These are phyloP conservation scores for Ceratonia siliqua DNA, from an alignment of 306 rosid species.

Conservation along the genomic window DNA sequence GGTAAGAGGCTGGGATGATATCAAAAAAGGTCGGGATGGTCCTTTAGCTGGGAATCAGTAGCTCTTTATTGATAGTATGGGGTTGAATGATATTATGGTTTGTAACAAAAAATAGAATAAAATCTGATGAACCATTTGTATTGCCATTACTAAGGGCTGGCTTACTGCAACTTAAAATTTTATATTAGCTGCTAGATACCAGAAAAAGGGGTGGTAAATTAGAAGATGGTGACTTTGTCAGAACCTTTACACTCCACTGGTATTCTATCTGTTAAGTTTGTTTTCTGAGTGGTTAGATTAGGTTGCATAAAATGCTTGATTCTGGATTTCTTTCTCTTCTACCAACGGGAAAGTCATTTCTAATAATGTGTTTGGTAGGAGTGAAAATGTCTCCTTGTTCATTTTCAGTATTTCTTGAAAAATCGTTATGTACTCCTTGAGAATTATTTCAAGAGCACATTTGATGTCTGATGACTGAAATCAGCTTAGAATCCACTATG, in stretches of 20 bases:
- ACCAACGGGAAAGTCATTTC: not conserved
- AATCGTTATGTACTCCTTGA: no score
- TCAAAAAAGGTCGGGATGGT: slow-evolving; percentile 62
- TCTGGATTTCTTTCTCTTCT: slow-evolving; percentile 3
- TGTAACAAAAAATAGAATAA: slow-evolving; percentile 33
- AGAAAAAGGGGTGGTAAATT: not conserved
- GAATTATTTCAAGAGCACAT: no score
- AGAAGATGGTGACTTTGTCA: slow-evolving; percentile 4
- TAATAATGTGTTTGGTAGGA: not conserved
- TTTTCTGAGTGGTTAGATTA: not conserved
- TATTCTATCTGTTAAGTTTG: not conserved
- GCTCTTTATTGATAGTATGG: slow-evolving; percentile 6
- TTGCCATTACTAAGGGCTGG: slow-evolving; percentile 17
- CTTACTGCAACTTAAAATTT: slow-evolving; percentile 26
- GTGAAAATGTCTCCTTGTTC: not conserved
- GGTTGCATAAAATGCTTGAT: not conserved
- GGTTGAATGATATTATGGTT: slow-evolving; percentile 1
- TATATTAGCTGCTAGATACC: slow-evolving; percentile 16
- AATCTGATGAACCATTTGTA: not conserved
- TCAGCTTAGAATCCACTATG: no score
- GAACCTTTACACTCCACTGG: not conserved
- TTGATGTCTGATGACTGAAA: no score
- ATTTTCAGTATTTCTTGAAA: no score
- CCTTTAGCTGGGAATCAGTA: slow-evolving; percentile 81
- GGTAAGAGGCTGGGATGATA: slow-evolving; percentile 98